Percentiles rank a stretch among this genome's conserved stretches.
Evolutionary conservation across 257 asterid species (phyloP).

Genomic region (Schizonepeta tenuifolia): DNA sequence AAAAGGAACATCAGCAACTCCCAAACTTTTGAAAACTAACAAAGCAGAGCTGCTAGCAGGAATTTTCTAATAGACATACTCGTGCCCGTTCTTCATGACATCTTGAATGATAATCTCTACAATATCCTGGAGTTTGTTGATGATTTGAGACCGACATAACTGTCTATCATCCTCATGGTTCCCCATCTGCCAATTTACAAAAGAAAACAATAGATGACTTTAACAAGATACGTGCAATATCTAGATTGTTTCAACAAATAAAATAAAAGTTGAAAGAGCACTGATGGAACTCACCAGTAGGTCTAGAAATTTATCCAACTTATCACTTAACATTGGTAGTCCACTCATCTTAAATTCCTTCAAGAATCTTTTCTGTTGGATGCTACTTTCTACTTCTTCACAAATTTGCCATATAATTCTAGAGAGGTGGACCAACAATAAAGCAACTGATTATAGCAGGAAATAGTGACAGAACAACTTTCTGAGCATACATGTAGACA

Average conservation of each 20-base stretch:
- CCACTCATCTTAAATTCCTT: conserved; percentile 74
- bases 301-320: conserved; percentile 70
- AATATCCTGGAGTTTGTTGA: conserved; percentile 90
- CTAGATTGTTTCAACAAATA: conserved; percentile 25
- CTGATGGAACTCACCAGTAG: conserved; percentile 59
- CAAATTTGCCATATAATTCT: conserved; percentile 72
- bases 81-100: conserved; percentile 74
- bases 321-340: conserved; percentile 71
- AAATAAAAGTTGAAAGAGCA: conserved; percentile 23
- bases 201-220: conserved; percentile 12
- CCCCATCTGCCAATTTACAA: conserved; percentile 49
- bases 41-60: conserved; percentile 16
- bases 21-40: conserved; percentile 30
- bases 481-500: conserved; percentile 16
- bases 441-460: conserved; percentile 25
- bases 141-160: conserved; percentile 59
- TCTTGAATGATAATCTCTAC: conserved; percentile 87
- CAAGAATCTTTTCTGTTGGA: conserved; percentile 53
- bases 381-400: conserved; percentile 70
- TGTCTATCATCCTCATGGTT: conserved; percentile 52
- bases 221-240: conserved; percentile 17
- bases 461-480: conserved; percentile 15
- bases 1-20: conserved; percentile 27
- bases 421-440: conserved; percentile 35
- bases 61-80: conserved; percentile 52